A percentile compares a stretch with the other conserved stretches of the same genome.
phyloP scores from a whole-genome alignment of 805 yeast genomes.

The Barnettozyma pratensis region DNA sequence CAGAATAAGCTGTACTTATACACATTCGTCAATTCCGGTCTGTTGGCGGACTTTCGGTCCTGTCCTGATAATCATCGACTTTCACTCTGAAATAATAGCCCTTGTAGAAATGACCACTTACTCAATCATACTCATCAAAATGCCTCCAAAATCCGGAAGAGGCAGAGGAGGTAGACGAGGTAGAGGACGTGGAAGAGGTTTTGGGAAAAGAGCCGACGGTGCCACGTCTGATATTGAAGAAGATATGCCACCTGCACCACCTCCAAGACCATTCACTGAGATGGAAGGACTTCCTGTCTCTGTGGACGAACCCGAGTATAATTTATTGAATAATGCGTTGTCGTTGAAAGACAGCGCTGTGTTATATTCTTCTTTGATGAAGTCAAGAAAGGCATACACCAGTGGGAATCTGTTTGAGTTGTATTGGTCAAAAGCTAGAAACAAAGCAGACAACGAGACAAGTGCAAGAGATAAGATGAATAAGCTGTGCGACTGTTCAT shows the following conservation, averaged over 20 bases:
- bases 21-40: no score
- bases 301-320: conserved; percentile 55
- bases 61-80: no score
- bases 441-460: conserved; percentile 35
- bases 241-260: conserved; percentile 19
- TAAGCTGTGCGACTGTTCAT: conserved; percentile 70
- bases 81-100: no score
- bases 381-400: conserved; percentile 67
- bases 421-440: conserved; percentile 70
- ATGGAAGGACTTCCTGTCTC: conserved; percentile 67
- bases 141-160: conserved; percentile 21
- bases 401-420: conserved; percentile 64
- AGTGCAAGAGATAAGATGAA: conserved; percentile 84
- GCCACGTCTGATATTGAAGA: conserved; percentile 24
- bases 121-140: neutral
- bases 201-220: conserved; percentile 16
- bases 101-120: no score
- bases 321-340: conserved; percentile 58
- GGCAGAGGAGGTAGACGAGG: conserved; percentile 4
- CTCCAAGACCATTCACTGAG: conserved; percentile 56
- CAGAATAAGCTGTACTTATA: no score
- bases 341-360: conserved; percentile 71
- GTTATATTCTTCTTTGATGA: conserved; percentile 61
- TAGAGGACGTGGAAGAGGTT: conserved; percentile 8
- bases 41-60: no score